A percentile compares a stretch with the other conserved stretches of the same genome.
These are phyloP conservation scores for Fusarium odoratissimum DNA, from an alignment of 2,329 filamentous ascomycete genomes.

Conservation along the genomic window DNA sequence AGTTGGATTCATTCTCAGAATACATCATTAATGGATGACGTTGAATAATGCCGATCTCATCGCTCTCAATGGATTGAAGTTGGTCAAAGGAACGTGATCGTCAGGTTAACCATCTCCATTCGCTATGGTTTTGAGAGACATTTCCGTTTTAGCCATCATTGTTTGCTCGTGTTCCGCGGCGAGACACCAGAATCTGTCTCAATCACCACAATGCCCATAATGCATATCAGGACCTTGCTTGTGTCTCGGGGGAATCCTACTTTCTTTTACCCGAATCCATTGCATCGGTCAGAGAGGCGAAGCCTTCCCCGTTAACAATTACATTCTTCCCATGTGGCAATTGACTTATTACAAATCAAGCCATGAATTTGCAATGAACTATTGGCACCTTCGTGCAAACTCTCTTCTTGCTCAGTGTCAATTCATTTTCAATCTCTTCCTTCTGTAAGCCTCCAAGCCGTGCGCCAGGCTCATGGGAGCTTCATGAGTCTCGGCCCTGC, in stretches of 20 bases:
- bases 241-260: neutral
- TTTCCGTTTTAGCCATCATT: slow-evolving; percentile 3
- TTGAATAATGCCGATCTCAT: neutral
- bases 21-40: slow-evolving; percentile 13
- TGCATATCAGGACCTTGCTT: neutral
- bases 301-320: slow-evolving; percentile 1
- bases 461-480: neutral
- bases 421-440: slow-evolving; percentile 3
- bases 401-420: slow-evolving; percentile 1
- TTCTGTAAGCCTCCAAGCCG: neutral
- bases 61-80: neutral
- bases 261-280: neutral
- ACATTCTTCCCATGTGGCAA: slow-evolving; percentile 25
- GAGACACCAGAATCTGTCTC: slow-evolving; percentile 19
- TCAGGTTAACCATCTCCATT: slow-evolving; percentile 8
- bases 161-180: neutral
- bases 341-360: slow-evolving; percentile 27
- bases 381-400: neutral
- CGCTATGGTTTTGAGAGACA: neutral
- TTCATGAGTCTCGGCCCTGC: neutral
- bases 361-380: neutral
- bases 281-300: neutral
- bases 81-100: slow-evolving; percentile 31
- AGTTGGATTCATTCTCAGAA: neutral
- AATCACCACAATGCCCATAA: slow-evolving; percentile 1